These are phyloP conservation scores for Turnera subulata DNA, from an alignment of 345 rosid genomes.

Conservation along the genomic window DNA sequence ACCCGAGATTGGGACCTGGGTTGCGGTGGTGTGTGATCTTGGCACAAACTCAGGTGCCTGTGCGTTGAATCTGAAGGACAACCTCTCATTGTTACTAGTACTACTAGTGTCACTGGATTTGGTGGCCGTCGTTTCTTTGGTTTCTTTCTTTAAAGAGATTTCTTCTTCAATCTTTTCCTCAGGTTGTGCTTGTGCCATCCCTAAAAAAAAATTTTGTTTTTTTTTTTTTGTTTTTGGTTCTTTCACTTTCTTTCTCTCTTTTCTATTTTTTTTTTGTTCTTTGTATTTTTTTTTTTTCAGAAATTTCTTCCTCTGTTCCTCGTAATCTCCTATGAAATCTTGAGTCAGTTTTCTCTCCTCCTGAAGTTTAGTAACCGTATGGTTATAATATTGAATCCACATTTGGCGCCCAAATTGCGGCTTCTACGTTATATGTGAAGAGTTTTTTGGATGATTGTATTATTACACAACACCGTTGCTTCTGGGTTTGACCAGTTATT, in stretches of 20 bases:
- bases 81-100: background rate
- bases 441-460: background rate
- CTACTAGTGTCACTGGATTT: background rate
- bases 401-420: slow-evolving; percentile 42
- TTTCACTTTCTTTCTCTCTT: background rate
- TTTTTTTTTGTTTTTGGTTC: slow-evolving; percentile 10
- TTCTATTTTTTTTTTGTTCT: background rate
- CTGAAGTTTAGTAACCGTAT: slow-evolving; percentile 44
- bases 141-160: slow-evolving; percentile 19
- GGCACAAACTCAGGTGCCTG: slow-evolving; percentile 93
- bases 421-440: background rate
- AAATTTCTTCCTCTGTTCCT: background rate
- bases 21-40: slow-evolving; percentile 33
- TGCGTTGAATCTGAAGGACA: slow-evolving; percentile 83
- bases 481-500: slow-evolving; percentile 41
- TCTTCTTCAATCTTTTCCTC: slow-evolving; percentile 30
- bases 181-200: slow-evolving; percentile 47
- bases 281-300: background rate
- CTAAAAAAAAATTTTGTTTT: too few species aligned
- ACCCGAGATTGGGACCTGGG: slow-evolving; percentile 50
- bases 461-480: slow-evolving; percentile 32
- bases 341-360: slow-evolving; percentile 20
- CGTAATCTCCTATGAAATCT: background rate
- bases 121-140: slow-evolving; percentile 24
- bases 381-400: slow-evolving; percentile 47